A percentile compares a stretch with the other conserved stretches of the same genome.
phyloP scores from a whole-genome alignment of 768 basidiomycete species.

The Coprinopsis sp. region DNA sequence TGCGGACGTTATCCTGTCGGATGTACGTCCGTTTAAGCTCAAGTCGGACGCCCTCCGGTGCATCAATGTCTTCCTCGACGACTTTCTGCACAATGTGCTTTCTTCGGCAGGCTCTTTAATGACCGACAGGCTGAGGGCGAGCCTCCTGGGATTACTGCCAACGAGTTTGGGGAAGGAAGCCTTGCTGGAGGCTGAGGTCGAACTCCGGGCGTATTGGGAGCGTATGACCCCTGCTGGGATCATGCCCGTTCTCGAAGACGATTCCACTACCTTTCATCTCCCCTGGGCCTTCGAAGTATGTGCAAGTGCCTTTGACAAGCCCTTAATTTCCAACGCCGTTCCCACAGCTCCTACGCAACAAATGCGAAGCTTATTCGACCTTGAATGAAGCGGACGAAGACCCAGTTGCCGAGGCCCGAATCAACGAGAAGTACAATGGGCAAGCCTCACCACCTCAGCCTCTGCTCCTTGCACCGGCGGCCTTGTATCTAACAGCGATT shows the following conservation, averaged over 20 bases:
- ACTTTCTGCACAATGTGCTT: constrained; percentile 73
- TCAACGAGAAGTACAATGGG: constrained; percentile 57
- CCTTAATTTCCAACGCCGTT: constrained; percentile 8
- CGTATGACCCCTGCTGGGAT: constrained; percentile 43
- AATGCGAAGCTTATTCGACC: constrained; percentile 86
- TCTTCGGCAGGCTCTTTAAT: constrained; percentile 60
- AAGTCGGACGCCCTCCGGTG: constrained; percentile 69
- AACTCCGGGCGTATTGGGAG: constrained; percentile 86
- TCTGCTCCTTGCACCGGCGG: constrained; percentile 69
- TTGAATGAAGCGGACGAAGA: constrained; percentile 81
- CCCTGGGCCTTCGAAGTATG: constrained; percentile 74
- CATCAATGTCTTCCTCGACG: constrained; percentile 81
- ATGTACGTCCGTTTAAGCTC: constrained; percentile 88
- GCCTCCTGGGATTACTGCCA: constrained; percentile 67
- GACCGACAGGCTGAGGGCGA: constrained; percentile 69
- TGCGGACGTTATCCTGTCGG: constrained; percentile 88
- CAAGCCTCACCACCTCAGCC: constrained; percentile 48
- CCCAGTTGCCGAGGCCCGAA: constrained; percentile 52
- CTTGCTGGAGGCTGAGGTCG: constrained; percentile 87
- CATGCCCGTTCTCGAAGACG: constrained; percentile 39
- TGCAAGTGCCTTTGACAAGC: constrained; percentile 12
- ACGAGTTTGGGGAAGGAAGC: constrained; percentile 88
- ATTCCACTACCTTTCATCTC: constrained; percentile 57
- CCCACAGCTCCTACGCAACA: constrained; percentile 69
- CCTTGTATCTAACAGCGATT: constrained; percentile 87